Conservation (phyloP, 2,329 filamentous ascomycete genomes). For the Hymenoscyphus linearis region DNA sequence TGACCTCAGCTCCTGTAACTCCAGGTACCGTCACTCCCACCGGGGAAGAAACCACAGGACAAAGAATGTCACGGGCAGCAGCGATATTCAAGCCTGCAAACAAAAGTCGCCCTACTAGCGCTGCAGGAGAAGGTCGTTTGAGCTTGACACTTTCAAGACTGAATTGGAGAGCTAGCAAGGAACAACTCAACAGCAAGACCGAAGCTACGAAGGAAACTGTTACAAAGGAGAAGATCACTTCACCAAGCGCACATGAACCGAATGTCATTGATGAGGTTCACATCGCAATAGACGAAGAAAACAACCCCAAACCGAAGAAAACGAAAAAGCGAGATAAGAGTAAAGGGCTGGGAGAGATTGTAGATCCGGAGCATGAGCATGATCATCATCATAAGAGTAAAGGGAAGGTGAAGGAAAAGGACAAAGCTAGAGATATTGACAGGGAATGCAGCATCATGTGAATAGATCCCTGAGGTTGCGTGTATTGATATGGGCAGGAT, state of each 20-base stretch:
- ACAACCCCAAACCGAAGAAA: conserved; percentile 19
- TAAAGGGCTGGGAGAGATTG: conserved; percentile 18
- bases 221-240: neutral
- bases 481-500: neutral
- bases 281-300: conserved; percentile 10
- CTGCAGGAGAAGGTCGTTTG: conserved; percentile 52
- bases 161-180: conserved; percentile 28
- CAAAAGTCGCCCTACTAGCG: conserved; percentile 53
- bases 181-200: conserved; percentile 24
- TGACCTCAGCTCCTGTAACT: conserved; percentile 38
- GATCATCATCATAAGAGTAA: conserved; percentile 24
- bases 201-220: conserved; percentile 14
- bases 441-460: conserved; percentile 9
- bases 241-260: conserved; percentile 11
- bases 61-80: conserved; percentile 52
- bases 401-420: conserved; percentile 25
- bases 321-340: conserved; percentile 28
- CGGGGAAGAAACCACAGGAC: conserved; percentile 48
- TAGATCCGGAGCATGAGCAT: conserved; percentile 24
- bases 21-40: conserved; percentile 39
- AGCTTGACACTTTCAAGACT: conserved; percentile 50
- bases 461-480: conserved; percentile 1
- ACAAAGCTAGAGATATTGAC: conserved; percentile 13
- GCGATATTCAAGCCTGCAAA: conserved; percentile 45
- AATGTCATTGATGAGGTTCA: conserved; percentile 12